Evolutionary conservation across 345 rosid species (phyloP), one percentile per base, ranked within the genome.

Genomic region (Pistacia integerrima): DNA sequence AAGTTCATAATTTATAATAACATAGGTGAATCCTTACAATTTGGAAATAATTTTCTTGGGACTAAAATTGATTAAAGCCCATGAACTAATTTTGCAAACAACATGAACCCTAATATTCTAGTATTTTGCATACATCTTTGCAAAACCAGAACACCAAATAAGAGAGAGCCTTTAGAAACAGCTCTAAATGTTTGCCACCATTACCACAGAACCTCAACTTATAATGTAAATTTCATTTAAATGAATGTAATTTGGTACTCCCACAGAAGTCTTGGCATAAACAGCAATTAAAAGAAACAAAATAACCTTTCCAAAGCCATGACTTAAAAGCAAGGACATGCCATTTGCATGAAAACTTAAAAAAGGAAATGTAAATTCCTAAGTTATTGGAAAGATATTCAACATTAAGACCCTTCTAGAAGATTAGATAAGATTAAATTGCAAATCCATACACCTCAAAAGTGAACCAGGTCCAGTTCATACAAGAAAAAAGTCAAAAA

Each of bases 151-250:
- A 18, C 33, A 30, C 33, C 33, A 30, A 1, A 38, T 0, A 38
- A 38, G 9, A 8, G 46, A 41, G 46, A 30, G 33, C 33, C 46
- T 7, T 1, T 1, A 5, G 9, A 5, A 41, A 41, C 46, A 16
- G 56, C 49, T 30, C n/a, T 38, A 20, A 22, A 55, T 18, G 54
- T 56, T 35, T 58, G 38, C 30, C 46, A 71, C 7, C 52, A 71
- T 57, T 46, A 68, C 60, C 72, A 69, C 3, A 18, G 17, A 30
- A 52, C 54, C 72, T 54, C 59, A 69, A 13, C 60, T 51, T 14
- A 52, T 52, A 16, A 1, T 4, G 1, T 14, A 54, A 71, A 71
- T 14, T 70, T 56, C 57, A 38, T 11, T 11, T 70, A 11, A 56
- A 56, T 36, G n/a, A 33, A 56, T 18, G 46, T 13, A 55, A 55